A percentile compares a stretch with the other conserved stretches of the same genome.
These are phyloP conservation scores for Hypoxylon sp. DNA, from an alignment of 2,329 filamentous ascomycete species.

Conservation along the genomic window DNA sequence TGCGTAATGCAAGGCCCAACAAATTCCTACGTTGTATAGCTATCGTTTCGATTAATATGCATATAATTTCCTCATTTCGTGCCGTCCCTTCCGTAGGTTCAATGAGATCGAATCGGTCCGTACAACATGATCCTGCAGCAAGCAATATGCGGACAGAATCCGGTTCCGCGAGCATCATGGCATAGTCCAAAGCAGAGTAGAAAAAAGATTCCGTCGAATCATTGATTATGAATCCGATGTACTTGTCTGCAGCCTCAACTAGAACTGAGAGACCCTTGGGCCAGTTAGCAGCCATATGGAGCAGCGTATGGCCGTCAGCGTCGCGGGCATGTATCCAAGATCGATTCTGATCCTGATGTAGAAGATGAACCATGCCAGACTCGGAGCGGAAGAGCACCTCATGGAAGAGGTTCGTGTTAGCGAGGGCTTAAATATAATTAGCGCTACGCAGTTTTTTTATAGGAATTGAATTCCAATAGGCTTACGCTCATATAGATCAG, in stretches of 20 bases:
- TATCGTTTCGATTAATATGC: background rate
- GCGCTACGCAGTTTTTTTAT: no score
- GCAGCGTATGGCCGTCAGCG: background rate
- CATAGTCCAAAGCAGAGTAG: slow-evolving; percentile 1
- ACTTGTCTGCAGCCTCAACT: slow-evolving; percentile 13
- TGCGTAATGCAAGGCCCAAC: background rate
- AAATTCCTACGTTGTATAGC: background rate
- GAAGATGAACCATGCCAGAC: background rate
- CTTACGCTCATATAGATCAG: slow-evolving; percentile 7
- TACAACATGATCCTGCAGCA: background rate
- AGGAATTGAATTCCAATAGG: background rate
- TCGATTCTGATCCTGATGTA: background rate
- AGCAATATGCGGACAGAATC: background rate
- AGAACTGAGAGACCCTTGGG: slow-evolving; percentile 27
- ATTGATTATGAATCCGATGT: slow-evolving; percentile 22
- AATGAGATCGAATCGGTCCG: background rate
- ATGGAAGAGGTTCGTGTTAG: background rate
- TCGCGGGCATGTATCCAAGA: background rate
- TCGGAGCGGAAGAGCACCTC: slow-evolving; percentile 1
- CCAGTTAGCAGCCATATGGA: slow-evolving; percentile 33
- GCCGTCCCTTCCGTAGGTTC: background rate
- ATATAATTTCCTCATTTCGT: background rate
- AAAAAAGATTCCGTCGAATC: rapidly evolving
- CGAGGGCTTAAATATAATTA: background rate
- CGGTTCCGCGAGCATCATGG: background rate